phyloP scores from a whole-genome alignment of 2,329 filamentous ascomycete genomes.

The Chrysoporthe deuterocubensis region DNA sequence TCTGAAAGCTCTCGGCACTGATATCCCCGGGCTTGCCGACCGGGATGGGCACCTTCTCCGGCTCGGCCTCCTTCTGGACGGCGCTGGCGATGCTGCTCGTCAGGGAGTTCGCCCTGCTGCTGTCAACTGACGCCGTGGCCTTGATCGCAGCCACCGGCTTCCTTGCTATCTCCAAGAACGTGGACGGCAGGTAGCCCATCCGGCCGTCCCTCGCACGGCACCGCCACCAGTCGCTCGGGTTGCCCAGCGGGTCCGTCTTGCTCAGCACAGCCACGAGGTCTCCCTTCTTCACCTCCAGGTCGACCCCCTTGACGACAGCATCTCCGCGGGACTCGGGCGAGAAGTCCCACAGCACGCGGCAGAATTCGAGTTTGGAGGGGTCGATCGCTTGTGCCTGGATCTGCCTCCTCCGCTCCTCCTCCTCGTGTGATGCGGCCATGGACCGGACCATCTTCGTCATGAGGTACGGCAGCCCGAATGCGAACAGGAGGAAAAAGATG shows the following conservation, averaged over 20 bases:
- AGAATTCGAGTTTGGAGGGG: conserved; percentile 93
- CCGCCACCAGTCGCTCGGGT: conserved; percentile 95
- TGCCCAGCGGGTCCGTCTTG: conserved; percentile 90
- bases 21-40: conserved; percentile 55
- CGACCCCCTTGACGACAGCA: conserved; percentile 70
- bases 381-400: conserved; percentile 67
- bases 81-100: conserved; percentile 46
- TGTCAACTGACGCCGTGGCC: conserved; percentile 50
- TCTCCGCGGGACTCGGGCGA: conserved; percentile 70
- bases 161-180: conserved; percentile 80
- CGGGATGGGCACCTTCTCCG: conserved; percentile 40
- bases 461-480: conserved; percentile 93
- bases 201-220: conserved; percentile 89
- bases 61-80: conserved; percentile 33
- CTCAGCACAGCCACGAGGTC: conserved; percentile 92
- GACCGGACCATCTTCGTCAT: conserved; percentile 95
- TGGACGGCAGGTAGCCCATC: conserved; percentile 88
- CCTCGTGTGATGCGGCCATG: conserved; percentile 82
- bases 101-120: conserved; percentile 53
- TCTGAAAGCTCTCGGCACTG: conserved; percentile 59
- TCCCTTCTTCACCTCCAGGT: conserved; percentile 90
- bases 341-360: conserved; percentile 93
- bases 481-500: conserved; percentile 91
- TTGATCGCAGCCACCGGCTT: conserved; percentile 60
- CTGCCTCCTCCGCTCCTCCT: conserved; percentile 70